Evolutionary conservation across 2,329 filamentous ascomycete genomes (phyloP).

Genomic region (Trichoderma afroharzianum): DNA sequence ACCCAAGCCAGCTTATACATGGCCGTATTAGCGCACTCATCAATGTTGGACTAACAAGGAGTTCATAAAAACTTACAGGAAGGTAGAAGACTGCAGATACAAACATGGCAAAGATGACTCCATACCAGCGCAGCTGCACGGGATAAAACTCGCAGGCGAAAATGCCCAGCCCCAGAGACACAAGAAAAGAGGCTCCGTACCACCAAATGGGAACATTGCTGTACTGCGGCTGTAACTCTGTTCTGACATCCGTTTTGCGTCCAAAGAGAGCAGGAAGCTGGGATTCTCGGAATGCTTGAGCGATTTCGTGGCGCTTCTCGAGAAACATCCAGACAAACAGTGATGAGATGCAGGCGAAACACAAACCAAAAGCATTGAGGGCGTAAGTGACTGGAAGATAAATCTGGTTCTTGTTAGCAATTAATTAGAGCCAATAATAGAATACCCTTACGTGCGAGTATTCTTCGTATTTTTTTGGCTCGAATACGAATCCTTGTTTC

Average conservation of each 20-base stretch:
- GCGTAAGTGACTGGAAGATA: conserved; percentile 44
- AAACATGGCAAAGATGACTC: conserved; percentile 27
- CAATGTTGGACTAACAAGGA: background rate
- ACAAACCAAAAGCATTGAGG: conserved; percentile 49
- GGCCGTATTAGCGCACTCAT: background rate
- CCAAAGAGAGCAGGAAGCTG: conserved; percentile 6
- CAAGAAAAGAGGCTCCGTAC: conserved; percentile 22
- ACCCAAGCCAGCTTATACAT: conserved; percentile 28
- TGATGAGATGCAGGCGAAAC: conserved; percentile 48
- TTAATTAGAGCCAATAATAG: background rate
- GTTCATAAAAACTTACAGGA: conserved; percentile 21
- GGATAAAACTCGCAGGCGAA: conserved; percentile 32
- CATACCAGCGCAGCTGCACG: conserved; percentile 32
- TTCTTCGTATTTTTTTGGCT: conserved; percentile 44
- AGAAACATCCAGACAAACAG: conserved; percentile 32
- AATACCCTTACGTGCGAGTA: conserved; percentile 45
- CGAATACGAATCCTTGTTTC: conserved; percentile 38
- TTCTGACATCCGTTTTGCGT: background rate
- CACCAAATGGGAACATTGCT: conserved; percentile 25
- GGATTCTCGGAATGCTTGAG: conserved; percentile 1
- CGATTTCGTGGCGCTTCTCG: conserved; percentile 28
- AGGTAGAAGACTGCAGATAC: conserved; percentile 30
- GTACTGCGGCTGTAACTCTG: conserved; percentile 21
- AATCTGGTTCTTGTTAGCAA: conserved; percentile 22
- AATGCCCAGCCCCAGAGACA: conserved; percentile 27